Base-by-base conservation (phyloP, 306 rosid genomes). In the Corylus americana region DNA sequence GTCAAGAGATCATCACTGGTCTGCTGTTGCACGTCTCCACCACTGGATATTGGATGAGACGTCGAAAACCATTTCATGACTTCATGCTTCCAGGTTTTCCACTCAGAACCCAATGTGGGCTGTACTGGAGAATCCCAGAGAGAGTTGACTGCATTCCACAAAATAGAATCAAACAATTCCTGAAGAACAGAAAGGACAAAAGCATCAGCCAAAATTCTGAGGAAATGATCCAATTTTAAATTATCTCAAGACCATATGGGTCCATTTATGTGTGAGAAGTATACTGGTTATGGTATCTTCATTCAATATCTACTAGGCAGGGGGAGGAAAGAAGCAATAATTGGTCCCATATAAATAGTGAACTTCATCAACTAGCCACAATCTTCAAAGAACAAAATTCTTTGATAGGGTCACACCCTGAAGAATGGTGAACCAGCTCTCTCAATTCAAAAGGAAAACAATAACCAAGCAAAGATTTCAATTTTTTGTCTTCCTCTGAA, bases 21-120 rank as follows among this genome's bases (percentile, higher is more conserved):
- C 82, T 80, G 92, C 71, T 75, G 90, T 55, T 76, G 93, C 59
- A 76, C 72, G 49, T 85, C 92, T 80, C 84, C 88, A 83, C 78
- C 35, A 79, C 79, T 69, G 35, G 80, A 81, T 67, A 89, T 66
- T 71, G 92, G 88, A 85, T 87, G 79, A 66, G 94, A 86, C 5
- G 87, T 73, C 1, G 91, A 83, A 86, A 91, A 96, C 97, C 93
- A 93, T 86, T 96, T 96, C 90, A 87, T 74, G 71, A 93, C 89
- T 81, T 96, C 98, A 69, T 93, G 97, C 91, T 93, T 96, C 98
- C 96, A 93, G 69, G 96, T 93, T 89, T 88, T 96, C 99, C 99
- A 96, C 80, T 89, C 97, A 74, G 97, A 91, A 83, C 98, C 90
- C 80, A 95, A 85, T 27, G 81, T 83, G 16, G 91, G 88, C 61